These are phyloP conservation scores for Xylaria sp. DNA, from an alignment of 2,329 filamentous ascomycete genomes.

Conservation along the genomic window DNA sequence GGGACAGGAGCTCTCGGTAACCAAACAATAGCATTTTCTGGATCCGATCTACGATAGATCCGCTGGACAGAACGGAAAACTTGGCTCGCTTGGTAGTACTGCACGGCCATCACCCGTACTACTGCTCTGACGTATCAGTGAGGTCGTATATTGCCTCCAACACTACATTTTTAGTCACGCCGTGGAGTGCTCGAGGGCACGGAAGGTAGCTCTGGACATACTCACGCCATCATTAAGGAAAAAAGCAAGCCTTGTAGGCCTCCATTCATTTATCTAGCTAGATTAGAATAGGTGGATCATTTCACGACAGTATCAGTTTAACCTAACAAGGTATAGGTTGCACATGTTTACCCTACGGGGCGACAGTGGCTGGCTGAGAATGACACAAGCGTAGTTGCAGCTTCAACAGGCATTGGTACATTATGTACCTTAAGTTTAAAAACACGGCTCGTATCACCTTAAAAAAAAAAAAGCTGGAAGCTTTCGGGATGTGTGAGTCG, in stretches of 20 bases:
- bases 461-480: not conserved
- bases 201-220: too few relatives aligned
- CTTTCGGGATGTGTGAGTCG: not conserved
- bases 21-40: not conserved
- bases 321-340: not conserved
- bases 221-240: not conserved
- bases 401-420: not conserved
- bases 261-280: not conserved
- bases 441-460: too few relatives aligned
- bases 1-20: not conserved
- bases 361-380: not conserved
- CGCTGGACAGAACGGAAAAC: not conserved
- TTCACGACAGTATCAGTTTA: not conserved
- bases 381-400: not conserved
- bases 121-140: too few relatives aligned
- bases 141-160: too few relatives aligned
- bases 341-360: not conserved
- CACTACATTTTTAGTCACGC: too few relatives aligned
- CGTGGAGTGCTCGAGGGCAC: too few relatives aligned
- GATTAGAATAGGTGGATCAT: too few relatives aligned
- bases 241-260: constrained; percentile 2
- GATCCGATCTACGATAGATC: constrained; percentile 1
- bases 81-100: not conserved
- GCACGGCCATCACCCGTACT: not conserved
- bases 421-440: not conserved